These are phyloP conservation scores for Microbotryum saponariae DNA, from an alignment of 1,284 basidiomycete genomes.

Conservation along the genomic window DNA sequence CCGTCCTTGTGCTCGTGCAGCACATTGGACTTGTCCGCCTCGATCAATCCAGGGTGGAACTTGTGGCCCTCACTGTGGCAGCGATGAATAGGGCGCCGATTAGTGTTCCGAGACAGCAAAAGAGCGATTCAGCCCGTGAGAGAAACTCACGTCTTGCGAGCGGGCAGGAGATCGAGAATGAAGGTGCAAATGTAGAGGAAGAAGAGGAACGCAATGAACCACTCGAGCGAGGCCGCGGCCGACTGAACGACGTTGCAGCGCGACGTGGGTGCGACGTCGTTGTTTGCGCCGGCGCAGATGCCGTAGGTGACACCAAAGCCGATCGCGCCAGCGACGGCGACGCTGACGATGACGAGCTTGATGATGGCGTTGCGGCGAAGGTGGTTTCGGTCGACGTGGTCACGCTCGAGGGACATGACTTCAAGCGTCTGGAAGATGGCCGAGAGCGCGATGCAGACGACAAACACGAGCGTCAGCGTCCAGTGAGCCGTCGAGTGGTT, in stretches of 20 bases:
- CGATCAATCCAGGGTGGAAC: slow-evolving; percentile 18
- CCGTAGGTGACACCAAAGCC: slow-evolving; percentile 45
- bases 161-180: slow-evolving; percentile 41
- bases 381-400: slow-evolving; percentile 40
- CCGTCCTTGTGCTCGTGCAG: slow-evolving; percentile 27
- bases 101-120: too few species aligned
- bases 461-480: slow-evolving; percentile 47
- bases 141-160: slow-evolving; percentile 38
- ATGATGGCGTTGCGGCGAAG: slow-evolving; percentile 45
- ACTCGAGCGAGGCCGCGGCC: slow-evolving; percentile 45
- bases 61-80: slow-evolving; percentile 5
- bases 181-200: slow-evolving; percentile 41
- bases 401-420: slow-evolving; percentile 40
- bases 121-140: too few species aligned
- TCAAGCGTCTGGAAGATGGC: slow-evolving; percentile 48
- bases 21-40: slow-evolving; percentile 22
- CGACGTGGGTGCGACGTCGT: slow-evolving; percentile 11
- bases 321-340: slow-evolving; percentile 45
- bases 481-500: slow-evolving; percentile 46
- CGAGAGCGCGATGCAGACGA: slow-evolving; percentile 46
- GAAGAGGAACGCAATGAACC: slow-evolving; percentile 44
- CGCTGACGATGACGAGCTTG: slow-evolving; percentile 44
- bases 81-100: too few species aligned
- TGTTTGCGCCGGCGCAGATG: slow-evolving; percentile 32
- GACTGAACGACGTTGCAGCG: slow-evolving; percentile 45